Evolutionary conservation across 805 yeast genomes (phyloP), one percentile per base, ranked within the genome.

Genomic region (Kuraishia capsulata): DNA sequence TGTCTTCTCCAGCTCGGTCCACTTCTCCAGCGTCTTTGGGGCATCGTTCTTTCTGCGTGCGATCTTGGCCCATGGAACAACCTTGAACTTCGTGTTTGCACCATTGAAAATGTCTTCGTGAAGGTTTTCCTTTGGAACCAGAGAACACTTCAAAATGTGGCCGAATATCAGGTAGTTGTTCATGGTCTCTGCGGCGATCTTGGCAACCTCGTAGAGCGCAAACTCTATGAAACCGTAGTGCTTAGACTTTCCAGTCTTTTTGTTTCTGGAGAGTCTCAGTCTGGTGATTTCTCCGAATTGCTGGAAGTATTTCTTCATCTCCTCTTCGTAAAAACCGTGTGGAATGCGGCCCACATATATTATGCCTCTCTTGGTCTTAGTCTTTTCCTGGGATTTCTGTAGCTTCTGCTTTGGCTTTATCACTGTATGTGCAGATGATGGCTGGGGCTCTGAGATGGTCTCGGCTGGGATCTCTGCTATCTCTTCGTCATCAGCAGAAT

Each of bases 181-280:
- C 98, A 92, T 92, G 34, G 97, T 80, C 47, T 92, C 97, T 44
- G 83, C 84, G 3, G 96, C 98, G 44, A 88, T 69, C 48, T 77
- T 72, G 33, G 97, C 97, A 40, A 83, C 94, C 35, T 79, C 85
- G 29, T 58, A 54, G 39, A 76, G 69, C 31, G 71, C 73, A 53
- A 90, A 92, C 61, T 92, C 96, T 34, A 92, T 65, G 59, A 86
- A 90, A 5, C 88, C 97, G 59, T 78, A 90, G 57, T 88, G 97
- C 63, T 87, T 89, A 13, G 95, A 79, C 39, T 79, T 77, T 34
- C 97, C 97, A 4, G 95, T 81, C 53, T 81, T 82, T 60, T 83
- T 88, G 65, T 85, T 90, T 56, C 97, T 76, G 33, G 96, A 85
- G 38, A 92, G 62, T 49, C 89, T 78, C 40, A 88, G 70, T 48